Evolutionary conservation across 345 rosid genomes (phyloP).

Genomic region (Rhizophora apiculata): DNA sequence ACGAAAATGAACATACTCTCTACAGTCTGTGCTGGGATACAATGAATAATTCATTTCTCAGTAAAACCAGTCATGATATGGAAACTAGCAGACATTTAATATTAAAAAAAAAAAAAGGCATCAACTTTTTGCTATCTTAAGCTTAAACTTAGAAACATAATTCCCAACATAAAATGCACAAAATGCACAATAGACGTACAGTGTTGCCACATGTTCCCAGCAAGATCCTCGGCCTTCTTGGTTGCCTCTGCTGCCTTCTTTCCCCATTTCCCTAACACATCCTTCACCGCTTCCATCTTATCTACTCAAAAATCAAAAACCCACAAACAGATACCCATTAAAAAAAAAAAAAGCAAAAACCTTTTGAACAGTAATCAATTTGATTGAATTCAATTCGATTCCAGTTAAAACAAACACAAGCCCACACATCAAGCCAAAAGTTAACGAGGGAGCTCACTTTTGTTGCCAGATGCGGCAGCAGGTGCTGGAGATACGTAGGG

Average conservation of each 20-base stretch:
- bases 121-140: neutral
- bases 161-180: neutral
- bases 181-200: slow-evolving; percentile 32
- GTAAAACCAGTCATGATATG: too few relatives aligned
- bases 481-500: slow-evolving; percentile 73
- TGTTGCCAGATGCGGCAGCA: slow-evolving; percentile 36
- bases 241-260: slow-evolving; percentile 89
- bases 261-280: slow-evolving; percentile 77
- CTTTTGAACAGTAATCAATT: too few relatives aligned
- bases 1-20: too few relatives aligned
- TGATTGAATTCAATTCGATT: neutral
- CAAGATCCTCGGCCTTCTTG: slow-evolving; percentile 90
- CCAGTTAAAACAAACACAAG: neutral
- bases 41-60: too few relatives aligned
- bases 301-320: slow-evolving; percentile 37
- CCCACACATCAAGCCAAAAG: too few relatives aligned
- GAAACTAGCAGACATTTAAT: too few relatives aligned
- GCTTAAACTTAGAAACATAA: neutral
- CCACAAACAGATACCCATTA: neutral
- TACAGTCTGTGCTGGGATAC: too few relatives aligned
- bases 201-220: slow-evolving; percentile 90
- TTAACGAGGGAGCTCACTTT: slow-evolving; percentile 39
- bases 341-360: neutral
- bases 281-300: slow-evolving; percentile 80
- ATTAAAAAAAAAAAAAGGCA: too few relatives aligned